Conservation (phyloP, 2,329 filamentous ascomycete genomes). For the Cladosporium sp. region DNA sequence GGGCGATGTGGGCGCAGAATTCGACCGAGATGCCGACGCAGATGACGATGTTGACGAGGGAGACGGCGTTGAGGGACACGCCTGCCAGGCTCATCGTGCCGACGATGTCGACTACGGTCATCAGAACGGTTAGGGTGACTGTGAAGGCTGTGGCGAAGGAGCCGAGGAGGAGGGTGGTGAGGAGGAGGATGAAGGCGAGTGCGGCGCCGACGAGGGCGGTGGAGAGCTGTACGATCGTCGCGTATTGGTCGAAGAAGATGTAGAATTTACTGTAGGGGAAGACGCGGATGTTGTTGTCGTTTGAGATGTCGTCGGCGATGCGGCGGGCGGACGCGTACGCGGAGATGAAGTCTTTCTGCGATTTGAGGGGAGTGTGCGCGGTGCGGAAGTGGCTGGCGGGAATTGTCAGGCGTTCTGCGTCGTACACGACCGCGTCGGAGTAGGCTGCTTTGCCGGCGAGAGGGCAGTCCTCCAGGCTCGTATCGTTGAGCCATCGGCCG, state of each 20-base stretch:
- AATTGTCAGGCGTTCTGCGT: slow-evolving; percentile 62
- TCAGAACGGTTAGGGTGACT: slow-evolving; percentile 80
- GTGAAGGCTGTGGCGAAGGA: slow-evolving; percentile 76
- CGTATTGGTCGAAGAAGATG: slow-evolving; percentile 98
- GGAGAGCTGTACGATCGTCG: slow-evolving; percentile 76
- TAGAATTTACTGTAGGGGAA: slow-evolving; percentile 98
- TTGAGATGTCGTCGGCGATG: slow-evolving; percentile 72
- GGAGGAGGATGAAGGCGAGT: slow-evolving; percentile 76
- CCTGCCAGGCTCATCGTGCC: slow-evolving; percentile 87
- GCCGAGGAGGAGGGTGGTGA: slow-evolving; percentile 77
- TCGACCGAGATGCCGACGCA: slow-evolving; percentile 96
- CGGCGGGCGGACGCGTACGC: slow-evolving; percentile 86
- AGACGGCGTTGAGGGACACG: slow-evolving; percentile 92
- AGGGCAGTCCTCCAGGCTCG: slow-evolving; percentile 79
- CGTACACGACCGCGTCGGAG: slow-evolving; percentile 75
- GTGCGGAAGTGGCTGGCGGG: slow-evolving; percentile 89
- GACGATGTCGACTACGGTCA: slow-evolving; percentile 92
- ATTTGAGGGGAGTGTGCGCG: slow-evolving; percentile 78
- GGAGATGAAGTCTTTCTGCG: slow-evolving; percentile 87
- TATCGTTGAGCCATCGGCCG: slow-evolving; percentile 73
- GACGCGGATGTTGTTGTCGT: slow-evolving; percentile 73
- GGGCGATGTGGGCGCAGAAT: slow-evolving; percentile 94
- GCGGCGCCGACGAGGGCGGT: slow-evolving; percentile 76
- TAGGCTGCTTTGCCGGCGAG: slow-evolving; percentile 87
- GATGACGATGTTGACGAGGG: slow-evolving; percentile 92